Base-by-base conservation (phyloP, 441 rosid genomes). In the Erodium trifolium region DNA sequence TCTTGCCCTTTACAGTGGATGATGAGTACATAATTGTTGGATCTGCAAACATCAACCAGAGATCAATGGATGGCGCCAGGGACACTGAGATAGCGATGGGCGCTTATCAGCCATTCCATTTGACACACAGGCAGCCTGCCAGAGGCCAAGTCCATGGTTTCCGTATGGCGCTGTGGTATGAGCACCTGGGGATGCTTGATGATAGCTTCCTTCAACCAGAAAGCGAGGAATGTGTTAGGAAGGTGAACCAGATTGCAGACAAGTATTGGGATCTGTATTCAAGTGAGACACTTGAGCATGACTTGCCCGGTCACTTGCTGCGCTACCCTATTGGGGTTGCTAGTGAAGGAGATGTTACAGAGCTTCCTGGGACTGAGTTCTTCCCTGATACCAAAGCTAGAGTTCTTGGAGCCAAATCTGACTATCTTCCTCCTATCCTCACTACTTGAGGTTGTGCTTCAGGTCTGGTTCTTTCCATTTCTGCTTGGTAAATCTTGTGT, bases 31-130 rank as follows among this genome's bases (percentile, higher is more conserved):
- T 92, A 2, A 92, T 92, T 27, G 45, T 94, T 35, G 99, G 98
- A 63, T 94, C 99, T 16, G 99, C 99, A 76, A 94, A 94, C 84
- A 92, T 37, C 41, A 37, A 37, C 41, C 41, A 37, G 41, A 37
- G 99, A 79, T 92, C 99, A 1, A 94, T 94, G 99, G 99, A 94
- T 53, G 99, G 98, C 51, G 92, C 98, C 16, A 87, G 98, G 75
- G 99, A 94, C 86, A 83, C 97, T 2, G 99, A 94, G 81, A 94
- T 94, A 66, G 99, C 99, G 37, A 94, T 94, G 98, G 99, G 99
- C 78, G 98, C 81, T 8, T 94, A 82, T 78, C 99, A 94, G 74
- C 97, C 99, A 65, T 84, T 87, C 78, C 98, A 94, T 79, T 76
- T 94, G 79, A 81, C 97, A 17, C 66, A 72, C 19, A 86, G 90